phyloP scores from a whole-genome alignment of 306 rosid genomes.

The Echinosophora koreensis region DNA sequence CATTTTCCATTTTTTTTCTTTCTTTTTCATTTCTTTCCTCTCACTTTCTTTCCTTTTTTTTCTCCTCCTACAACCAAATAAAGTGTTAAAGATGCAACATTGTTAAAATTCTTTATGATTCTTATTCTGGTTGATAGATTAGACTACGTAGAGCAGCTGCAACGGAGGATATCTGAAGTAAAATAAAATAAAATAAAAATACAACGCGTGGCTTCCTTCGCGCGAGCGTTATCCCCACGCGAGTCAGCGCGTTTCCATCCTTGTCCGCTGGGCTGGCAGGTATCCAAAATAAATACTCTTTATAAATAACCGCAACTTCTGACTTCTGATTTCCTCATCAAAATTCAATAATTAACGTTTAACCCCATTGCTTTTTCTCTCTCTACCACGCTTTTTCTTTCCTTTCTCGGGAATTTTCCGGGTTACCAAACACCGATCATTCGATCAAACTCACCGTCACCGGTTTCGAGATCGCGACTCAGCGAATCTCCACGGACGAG shows the following conservation, averaged over 20 bases:
- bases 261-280: not conserved
- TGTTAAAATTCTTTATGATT: too few species aligned
- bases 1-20: too few species aligned
- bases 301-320: constrained; percentile 36
- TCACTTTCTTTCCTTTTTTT: too few species aligned
- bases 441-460: not conserved
- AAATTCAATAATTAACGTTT: too few species aligned
- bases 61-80: too few species aligned
- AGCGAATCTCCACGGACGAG: not conserved
- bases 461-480: not conserved
- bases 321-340: not conserved
- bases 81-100: too few species aligned
- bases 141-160: too few species aligned
- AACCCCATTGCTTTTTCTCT: not conserved
- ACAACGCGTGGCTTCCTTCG: too few species aligned
- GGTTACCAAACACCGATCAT: constrained; percentile 7
- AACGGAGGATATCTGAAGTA: too few species aligned
- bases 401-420: constrained; percentile 1
- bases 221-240: not conserved
- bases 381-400: not conserved
- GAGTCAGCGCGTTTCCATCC: constrained; percentile 1
- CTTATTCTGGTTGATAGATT: too few species aligned
- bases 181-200: too few species aligned
- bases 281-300: not conserved
- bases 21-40: too few species aligned